Evolutionary conservation across 1,284 basidiomycete species (phyloP).

Genomic region (Salmacisia buchloeana): DNA sequence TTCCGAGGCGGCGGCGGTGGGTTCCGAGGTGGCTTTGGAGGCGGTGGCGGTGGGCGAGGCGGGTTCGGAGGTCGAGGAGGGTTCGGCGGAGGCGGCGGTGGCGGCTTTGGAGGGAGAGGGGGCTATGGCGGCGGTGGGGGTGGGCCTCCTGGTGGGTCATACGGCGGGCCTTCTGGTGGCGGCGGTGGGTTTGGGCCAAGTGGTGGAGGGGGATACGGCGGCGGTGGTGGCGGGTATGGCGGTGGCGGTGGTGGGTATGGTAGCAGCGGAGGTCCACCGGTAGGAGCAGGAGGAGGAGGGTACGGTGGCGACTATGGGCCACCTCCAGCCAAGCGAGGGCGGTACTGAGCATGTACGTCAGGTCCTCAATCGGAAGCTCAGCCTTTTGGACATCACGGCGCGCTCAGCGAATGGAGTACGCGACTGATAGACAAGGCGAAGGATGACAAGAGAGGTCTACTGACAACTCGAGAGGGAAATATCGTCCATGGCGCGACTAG

Average conservation of each 20-base stretch:
- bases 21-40: conserved; percentile 29
- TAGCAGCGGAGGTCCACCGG: too few relatives aligned
- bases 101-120: neutral
- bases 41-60: conserved; percentile 20
- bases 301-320: neutral
- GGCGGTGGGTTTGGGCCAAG: neutral
- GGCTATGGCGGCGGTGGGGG: neutral
- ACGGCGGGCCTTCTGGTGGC: neutral
- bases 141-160: neutral
- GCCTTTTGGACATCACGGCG: too few relatives aligned
- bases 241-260: neutral
- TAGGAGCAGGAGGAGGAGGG: neutral
- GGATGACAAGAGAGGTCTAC: too few relatives aligned
- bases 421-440: too few relatives aligned
- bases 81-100: neutral
- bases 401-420: too few relatives aligned
- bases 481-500: too few relatives aligned
- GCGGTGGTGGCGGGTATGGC: neutral
- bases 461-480: too few relatives aligned
- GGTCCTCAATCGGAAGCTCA: too few relatives aligned
- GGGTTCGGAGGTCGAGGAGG: conserved; percentile 19
- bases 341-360: too few relatives aligned
- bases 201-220: neutral
- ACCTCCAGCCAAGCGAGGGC: conserved; percentile 4
- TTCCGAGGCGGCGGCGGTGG: conserved; percentile 42